Base-by-base conservation (phyloP, 164 flowering plant species). In the Dillenia suffruticosa region DNA sequence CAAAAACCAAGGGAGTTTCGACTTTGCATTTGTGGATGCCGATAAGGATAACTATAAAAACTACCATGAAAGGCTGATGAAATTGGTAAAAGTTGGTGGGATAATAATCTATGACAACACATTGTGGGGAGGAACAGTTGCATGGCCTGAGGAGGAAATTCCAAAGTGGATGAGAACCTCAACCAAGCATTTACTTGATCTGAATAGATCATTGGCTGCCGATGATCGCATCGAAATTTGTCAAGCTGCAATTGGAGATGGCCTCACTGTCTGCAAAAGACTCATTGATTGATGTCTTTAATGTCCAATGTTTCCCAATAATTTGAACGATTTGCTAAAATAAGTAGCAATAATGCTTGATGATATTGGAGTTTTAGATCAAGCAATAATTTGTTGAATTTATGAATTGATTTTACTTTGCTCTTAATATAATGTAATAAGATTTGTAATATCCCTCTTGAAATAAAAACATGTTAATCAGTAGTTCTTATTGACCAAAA, bases 11-110 rank as follows among this genome's bases (percentile, higher is more conserved):
- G 73, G 72, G 40, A 44, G 44, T 2, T 83, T 72, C 15, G 91
- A 85, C 55, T 85, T 76, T 68, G 86, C 75, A 19, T 86, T 80
- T 64, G 85, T 83, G 22, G 85, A 86, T 54, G 86, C 85, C 0
- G 77, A 81, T 59, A 86, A 86, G 61, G 58, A 43, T 0, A 75
- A 71, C 56, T 82, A 77, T 61, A 16, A 43, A 11, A 66, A 72
- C 6, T 82, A 83, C 45, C 84, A 80, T 11, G 84, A 84, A 74
- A 24, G 8, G n/a, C 59, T 81, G 49, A 11, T 83, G 54, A 74
- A 82, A 26, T 46, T 83, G 50, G 70, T 85, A 16, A 83, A 71
- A 59, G 66, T 78, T 12, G 88, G 91, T n/a, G 91, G 91, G 24
- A 12, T 81, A 0, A 64, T 81, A 1, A 82, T 58, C 1, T 83